phyloP scores from a whole-genome alignment of 345 rosid species.

The Euphorbia lathyris region DNA sequence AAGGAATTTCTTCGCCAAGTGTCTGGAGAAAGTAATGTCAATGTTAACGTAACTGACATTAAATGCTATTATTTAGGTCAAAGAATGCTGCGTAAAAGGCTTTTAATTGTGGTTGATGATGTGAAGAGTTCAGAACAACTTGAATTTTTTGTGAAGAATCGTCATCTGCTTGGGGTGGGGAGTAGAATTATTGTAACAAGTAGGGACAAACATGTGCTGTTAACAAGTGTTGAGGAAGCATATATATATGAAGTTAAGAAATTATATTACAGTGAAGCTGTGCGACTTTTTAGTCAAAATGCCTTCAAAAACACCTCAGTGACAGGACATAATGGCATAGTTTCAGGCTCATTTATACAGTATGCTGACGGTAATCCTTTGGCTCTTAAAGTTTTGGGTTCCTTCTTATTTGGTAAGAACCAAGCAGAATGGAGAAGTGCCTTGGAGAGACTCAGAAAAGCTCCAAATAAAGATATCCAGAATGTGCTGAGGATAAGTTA shows the following conservation, averaged over 20 bases:
- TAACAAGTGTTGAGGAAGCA: not conserved
- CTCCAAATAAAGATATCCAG: not conserved
- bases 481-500: constrained; percentile 8
- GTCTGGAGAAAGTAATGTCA: not conserved
- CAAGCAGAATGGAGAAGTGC: not conserved
- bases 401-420: not conserved
- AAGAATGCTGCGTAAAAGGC: not conserved
- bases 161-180: not conserved
- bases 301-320: constrained; percentile 6
- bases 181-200: constrained; percentile 14
- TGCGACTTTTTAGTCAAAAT: not conserved
- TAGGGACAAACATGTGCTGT: constrained; percentile 19
- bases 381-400: constrained; percentile 12
- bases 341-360: not conserved
- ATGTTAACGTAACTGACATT: not conserved
- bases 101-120: constrained; percentile 8
- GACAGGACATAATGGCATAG: not conserved
- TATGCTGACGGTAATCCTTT: constrained; percentile 13
- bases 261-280: not conserved
- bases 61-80: not conserved
- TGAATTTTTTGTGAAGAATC: not conserved
- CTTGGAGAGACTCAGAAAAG: not conserved
- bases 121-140: constrained; percentile 1
- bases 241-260: not conserved
- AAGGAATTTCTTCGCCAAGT: not conserved